Base-by-base conservation (phyloP, 2,329 filamentous ascomycete species). In the Stemphylium vesicarium region DNA sequence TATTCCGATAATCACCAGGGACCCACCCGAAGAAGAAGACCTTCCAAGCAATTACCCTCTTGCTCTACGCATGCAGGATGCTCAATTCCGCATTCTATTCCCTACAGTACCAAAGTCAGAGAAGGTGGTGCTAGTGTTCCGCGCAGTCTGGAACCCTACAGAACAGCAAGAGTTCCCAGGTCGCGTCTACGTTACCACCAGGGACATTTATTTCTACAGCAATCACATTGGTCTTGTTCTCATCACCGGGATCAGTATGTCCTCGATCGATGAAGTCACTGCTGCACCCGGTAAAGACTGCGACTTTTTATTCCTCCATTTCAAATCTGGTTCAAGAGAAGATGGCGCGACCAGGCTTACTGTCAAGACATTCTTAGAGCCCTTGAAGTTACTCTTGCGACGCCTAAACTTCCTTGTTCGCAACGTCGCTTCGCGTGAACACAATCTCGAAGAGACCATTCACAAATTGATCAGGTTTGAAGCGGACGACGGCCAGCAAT, bases 161-260 rank as follows among this genome's bases (percentile, higher is more conserved):
- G 87, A 90, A 49, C 84, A 87, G 63, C 88, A 90, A 74, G 88
- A 90, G 57, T 91, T 98, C 56, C 88, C 88, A 8, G 88, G 95
- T 0, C 86, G 95, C 48, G 87, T 96, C 20, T 99, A 96, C 73
- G 88, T 96, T 56, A 98, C 94, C 0, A 83, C 88, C 0, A 87
- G 89, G 58, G 90, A 93, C 61, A 87, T 99, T 73, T 98, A 96
- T 75, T 98, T 99, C 71, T 99, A 97, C 77, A 96, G 93, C 66
- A 90, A 98, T 69, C 91, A 97, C 70, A 87, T 97, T 73, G 95
- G 95, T 5, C 83, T 99, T 5, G 89, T 98, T 0, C 82, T 96
- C 32, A 90, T 94, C 1, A 94, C 92, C 45, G 85, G 85, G 13
- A 85, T 96, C 45, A 86, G 84, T 50, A 81, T 99, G 53, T 84